Evolutionary conservation across 306 rosid genomes (phyloP).

Genomic region (Acacia melanoxylon): DNA sequence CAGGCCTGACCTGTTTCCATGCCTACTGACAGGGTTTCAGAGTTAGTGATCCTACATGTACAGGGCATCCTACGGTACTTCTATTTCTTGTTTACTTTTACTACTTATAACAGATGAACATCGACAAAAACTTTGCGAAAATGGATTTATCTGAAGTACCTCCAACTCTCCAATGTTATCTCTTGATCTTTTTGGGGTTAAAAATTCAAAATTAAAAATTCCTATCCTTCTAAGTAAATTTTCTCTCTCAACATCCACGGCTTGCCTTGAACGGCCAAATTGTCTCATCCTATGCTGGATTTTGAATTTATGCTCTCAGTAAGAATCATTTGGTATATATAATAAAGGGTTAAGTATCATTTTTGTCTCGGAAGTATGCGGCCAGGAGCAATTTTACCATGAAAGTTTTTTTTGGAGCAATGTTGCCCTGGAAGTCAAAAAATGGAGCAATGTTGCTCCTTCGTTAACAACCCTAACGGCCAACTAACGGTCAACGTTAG

Average conservation of each 20-base stretch:
- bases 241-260: neutral
- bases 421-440: no score
- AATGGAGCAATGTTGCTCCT: no score
- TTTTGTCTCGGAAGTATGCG: no score
- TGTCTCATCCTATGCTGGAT: neutral
- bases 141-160: slow-evolving; percentile 2
- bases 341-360: no score
- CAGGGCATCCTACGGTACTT: no score
- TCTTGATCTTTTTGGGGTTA: neutral
- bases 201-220: neutral
- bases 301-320: neutral
- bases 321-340: neutral
- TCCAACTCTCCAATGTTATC: neutral
- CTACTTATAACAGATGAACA: slow-evolving; percentile 18
- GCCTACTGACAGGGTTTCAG: slow-evolving; percentile 22
- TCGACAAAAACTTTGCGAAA: slow-evolving; percentile 27
- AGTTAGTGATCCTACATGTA: neutral
- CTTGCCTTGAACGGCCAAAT: no score
- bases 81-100: slow-evolving; percentile 24
- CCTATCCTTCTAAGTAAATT: neutral
- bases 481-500: no score
- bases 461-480: no score
- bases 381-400: no score
- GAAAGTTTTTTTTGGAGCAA: no score
- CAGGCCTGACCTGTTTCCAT: no score